Evolutionary conservation across 352 stramenopile species (phyloP), one percentile per base, ranked within the genome.

Genomic region (Pythium periplocum): DNA sequence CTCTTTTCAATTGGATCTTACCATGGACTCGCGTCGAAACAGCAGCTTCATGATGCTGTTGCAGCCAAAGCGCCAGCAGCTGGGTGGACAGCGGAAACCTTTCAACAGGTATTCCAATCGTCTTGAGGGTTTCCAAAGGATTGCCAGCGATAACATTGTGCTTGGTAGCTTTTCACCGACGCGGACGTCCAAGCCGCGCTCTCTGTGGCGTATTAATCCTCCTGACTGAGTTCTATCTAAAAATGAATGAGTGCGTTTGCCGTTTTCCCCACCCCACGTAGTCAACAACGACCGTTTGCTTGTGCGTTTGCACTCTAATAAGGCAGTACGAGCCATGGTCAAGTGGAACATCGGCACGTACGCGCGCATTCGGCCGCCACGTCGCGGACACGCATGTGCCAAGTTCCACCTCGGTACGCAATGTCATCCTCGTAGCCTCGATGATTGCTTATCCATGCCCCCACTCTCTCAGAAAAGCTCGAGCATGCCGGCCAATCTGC

Each of bases 341-440:
- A 87, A 84, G 64, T 92, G 81, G 76, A 65, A 77, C 52, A 92
- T 90, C 61, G 81, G 71, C 49, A 92, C 81, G 47, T 91, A 82
- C 45, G 75, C 78, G 45, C 68, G 81, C 31, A 69, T 92, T 45
- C 78, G 81, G 7, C 81, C 81, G 32, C 71, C 75, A 32, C 71
- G 78, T 0, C 67, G 72, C 31, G 74, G 62, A 34, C 71, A 83
- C 37, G 73, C 86, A 8, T 78, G 74, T 42, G 66, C 77, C 54
- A 85, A 83, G 47, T 84, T 87, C 51, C 59, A 74, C 38, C 74
- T 85, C 48, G 70, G 73, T 87, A 51, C 32, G 49, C 40, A 9
- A n/a, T 4, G 17, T 2, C 30, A 31, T 17, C 9, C 6, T 5
- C 17, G 12, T 45, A 12, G 35, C 6, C 6, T 36, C 26, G 35